These are phyloP conservation scores for Spergularia marina DNA, from an alignment of 148 eudicot genomes.

Conservation along the genomic window DNA sequence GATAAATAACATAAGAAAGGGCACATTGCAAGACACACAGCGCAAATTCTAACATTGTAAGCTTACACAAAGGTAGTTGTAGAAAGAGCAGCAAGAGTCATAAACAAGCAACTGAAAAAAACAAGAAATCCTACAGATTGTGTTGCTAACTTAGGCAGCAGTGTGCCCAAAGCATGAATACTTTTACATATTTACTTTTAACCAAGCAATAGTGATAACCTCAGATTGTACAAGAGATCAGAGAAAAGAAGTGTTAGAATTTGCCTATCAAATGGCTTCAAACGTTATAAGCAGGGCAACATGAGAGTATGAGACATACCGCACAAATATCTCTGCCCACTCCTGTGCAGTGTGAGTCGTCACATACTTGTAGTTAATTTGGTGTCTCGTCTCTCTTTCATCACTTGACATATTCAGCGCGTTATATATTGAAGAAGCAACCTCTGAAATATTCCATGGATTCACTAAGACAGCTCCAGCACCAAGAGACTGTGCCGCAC, in stretches of 20 bases:
- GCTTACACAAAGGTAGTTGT: too few species aligned
- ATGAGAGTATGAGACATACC: constrained; percentile 31
- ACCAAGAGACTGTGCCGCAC: constrained; percentile 92
- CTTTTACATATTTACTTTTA: too few species aligned
- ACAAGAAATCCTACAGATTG: too few species aligned
- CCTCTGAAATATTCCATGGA: constrained; percentile 81
- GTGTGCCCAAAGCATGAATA: too few species aligned
- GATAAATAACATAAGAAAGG: not conserved
- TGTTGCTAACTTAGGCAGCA: too few species aligned
- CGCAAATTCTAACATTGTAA: too few species aligned
- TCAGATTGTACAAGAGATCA: not conserved
- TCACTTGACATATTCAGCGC: constrained; percentile 73
- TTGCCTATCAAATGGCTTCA: not conserved
- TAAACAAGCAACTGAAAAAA: too few species aligned
- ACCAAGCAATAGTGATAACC: too few species aligned
- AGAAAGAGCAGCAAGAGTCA: too few species aligned
- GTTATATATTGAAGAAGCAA: constrained; percentile 66
- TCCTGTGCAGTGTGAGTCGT: constrained; percentile 74
- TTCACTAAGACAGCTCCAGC: constrained; percentile 86
- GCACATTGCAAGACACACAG: too few species aligned
- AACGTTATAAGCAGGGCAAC: not conserved
- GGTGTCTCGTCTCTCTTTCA: constrained; percentile 75
- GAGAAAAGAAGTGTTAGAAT: not conserved
- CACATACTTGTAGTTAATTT: constrained; percentile 65
- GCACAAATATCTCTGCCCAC: constrained; percentile 80